Conservation (phyloP, 805 yeast species). For the Lipomyces sp. region DNA sequence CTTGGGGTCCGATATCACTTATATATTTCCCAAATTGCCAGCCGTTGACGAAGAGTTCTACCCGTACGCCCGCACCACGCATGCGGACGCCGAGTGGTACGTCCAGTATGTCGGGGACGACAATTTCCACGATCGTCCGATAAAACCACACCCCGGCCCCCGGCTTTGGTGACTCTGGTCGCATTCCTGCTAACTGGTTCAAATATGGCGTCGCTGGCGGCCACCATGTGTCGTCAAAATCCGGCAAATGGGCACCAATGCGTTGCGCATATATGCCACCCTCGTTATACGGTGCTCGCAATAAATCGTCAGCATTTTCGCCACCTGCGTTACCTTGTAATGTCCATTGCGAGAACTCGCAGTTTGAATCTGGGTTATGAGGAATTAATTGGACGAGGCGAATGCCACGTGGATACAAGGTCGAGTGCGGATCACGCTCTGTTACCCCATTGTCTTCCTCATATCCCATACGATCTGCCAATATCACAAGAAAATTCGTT, state of each 20-base stretch:
- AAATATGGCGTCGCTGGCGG: conserved; percentile 13
- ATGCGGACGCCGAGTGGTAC: conserved; percentile 27
- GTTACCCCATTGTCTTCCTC: conserved; percentile 20
- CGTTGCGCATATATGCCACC: conserved; percentile 28
- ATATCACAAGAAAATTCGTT: conserved; percentile 21
- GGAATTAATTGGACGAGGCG: conserved; percentile 11
- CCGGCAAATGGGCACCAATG: conserved; percentile 30
- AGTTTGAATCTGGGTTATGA: conserved; percentile 3
- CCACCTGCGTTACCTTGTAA: conserved; percentile 32
- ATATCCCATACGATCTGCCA: conserved; percentile 30
- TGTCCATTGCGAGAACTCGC: conserved; percentile 25
- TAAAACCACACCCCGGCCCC: conserved; percentile 25
- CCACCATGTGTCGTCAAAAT: conserved; percentile 15
- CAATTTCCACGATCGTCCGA: conserved; percentile 19
- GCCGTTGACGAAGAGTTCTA: conserved; percentile 28
- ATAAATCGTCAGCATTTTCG: conserved; percentile 24
- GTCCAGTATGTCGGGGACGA: conserved; percentile 21
- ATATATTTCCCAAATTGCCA: conserved; percentile 32
- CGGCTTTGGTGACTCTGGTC: background rate
- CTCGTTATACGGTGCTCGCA: conserved; percentile 33
- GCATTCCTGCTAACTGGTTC: conserved; percentile 8
- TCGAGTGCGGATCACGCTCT: conserved; percentile 17
- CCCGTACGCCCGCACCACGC: conserved; percentile 27
- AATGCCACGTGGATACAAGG: conserved; percentile 30
- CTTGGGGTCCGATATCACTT: conserved; percentile 30